A percentile compares a stretch with the other conserved stretches of the same genome.
These are phyloP conservation scores for Eleusine coracana DNA, from an alignment of 176 grass and related monocot genomes.

Conservation along the genomic window DNA sequence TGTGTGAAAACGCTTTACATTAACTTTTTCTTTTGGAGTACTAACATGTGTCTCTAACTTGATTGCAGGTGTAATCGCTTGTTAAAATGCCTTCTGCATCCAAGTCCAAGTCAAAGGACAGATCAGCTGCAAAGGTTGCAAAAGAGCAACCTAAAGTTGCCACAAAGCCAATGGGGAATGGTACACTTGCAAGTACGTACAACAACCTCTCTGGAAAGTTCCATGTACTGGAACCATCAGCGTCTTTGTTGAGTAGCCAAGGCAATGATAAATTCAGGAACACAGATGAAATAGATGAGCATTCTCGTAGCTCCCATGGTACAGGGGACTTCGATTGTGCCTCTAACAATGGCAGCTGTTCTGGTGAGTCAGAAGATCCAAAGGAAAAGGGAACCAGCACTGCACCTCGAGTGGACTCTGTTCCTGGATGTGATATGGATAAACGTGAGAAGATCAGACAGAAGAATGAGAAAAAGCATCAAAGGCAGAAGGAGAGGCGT, in stretches of 20 bases:
- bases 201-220: constrained; percentile 90
- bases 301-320: constrained; percentile 82
- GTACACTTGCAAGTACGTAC: constrained; percentile 59
- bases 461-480: constrained; percentile 99
- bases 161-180: constrained; percentile 63
- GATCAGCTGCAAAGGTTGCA: constrained; percentile 59
- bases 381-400: constrained; percentile 66
- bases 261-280: constrained; percentile 66
- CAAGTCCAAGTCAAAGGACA: constrained; percentile 89
- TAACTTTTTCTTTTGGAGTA: background rate
- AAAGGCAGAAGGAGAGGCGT: constrained; percentile 90
- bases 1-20: background rate
- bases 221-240: constrained; percentile 71
- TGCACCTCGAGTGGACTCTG: constrained; percentile 52
- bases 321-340: constrained; percentile 81
- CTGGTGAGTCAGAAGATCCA: constrained; percentile 82
- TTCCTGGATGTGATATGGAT: constrained; percentile 81
- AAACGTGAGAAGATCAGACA: constrained; percentile 98
- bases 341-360: constrained; percentile 89
- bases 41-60: constrained; percentile 34
- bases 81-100: constrained; percentile 80
- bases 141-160: constrained; percentile 77
- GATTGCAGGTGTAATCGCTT: constrained; percentile 41
- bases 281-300: constrained; percentile 90
- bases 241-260: constrained; percentile 54